Evolutionary conservation across 345 rosid species (phyloP).

Genomic region (Ceriops zippeliana): DNA sequence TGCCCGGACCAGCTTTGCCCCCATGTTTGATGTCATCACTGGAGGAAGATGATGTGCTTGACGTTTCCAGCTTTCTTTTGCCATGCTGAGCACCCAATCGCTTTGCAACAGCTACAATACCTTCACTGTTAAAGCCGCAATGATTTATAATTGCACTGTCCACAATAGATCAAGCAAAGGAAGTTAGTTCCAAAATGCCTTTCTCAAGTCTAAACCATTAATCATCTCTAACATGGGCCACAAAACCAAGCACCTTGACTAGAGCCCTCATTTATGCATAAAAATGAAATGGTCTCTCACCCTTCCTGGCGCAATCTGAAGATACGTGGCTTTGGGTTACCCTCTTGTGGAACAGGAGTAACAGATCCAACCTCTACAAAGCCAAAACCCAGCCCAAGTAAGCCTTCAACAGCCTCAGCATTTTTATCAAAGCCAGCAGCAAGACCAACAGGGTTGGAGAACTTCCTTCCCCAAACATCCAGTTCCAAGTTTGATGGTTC

Average conservation of each 20-base stretch:
- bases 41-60: conserved; percentile 54
- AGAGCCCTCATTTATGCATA: not conserved
- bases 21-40: conserved; percentile 63
- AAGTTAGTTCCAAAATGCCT: conserved; percentile 11
- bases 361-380: conserved; percentile 98
- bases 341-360: conserved; percentile 95
- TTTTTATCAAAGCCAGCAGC: conserved; percentile 99
- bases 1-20: conserved; percentile 98
- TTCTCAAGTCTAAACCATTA: conserved; percentile 1
- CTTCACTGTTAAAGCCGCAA: conserved; percentile 97
- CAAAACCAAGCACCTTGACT: conserved; percentile 1
- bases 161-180: conserved; percentile 13
- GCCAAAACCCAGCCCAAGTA: conserved; percentile 88
- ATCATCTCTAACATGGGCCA: not conserved
- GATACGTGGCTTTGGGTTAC: conserved; percentile 87
- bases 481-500: conserved; percentile 72
- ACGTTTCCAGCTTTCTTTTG: conserved; percentile 87
- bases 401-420: conserved; percentile 92
- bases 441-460: conserved; percentile 92
- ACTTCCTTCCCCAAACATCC: conserved; percentile 95
- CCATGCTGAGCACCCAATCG: conserved; percentile 98
- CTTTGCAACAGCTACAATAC: conserved; percentile 91
- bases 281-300: conserved; percentile 33
- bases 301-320: conserved; percentile 81
- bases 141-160: conserved; percentile 90